Base-by-base conservation (phyloP, 2,329 filamentous ascomycete species). In the Cercospora zeina region DNA sequence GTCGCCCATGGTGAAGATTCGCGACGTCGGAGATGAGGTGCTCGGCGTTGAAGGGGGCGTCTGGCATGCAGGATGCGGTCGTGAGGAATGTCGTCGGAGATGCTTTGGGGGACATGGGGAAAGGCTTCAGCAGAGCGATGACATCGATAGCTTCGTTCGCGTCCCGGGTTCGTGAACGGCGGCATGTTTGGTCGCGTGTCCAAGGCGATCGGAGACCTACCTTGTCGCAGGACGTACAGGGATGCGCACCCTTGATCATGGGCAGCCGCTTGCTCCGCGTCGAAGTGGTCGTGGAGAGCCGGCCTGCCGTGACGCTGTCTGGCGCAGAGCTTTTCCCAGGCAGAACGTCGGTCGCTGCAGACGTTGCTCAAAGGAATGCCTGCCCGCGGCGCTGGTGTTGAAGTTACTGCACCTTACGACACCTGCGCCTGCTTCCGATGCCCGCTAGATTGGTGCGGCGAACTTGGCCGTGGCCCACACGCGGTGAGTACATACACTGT, bases 141-240 rank as follows among this genome's bases (percentile, higher is more conserved):
- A 58, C 33, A 58, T 50, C 45, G 56, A 33, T 51, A 34, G 27
- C 37, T 36, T 27, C 24, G 24, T 14, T 9, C 54, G 24, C 54
- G 30, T 57, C n/a, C 54, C 54, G 33, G 54, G 54, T 47, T 57
- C 54, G 39, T 47, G 54, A 11, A 45, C 30, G 24, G 47, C 47
- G 24, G 13, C 47, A 51, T 51, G 47, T 31, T 51, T 51, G 47
- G 47, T 51, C 47, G 30, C n/a, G 47, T 51, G 21, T 14, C 47
- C 24, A 51, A 27, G 31, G 54, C 54, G 37, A 33, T 57, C 39
- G 11, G 27, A 47, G 21, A 27, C 24, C 24, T 31, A 27, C 24
- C 24, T 31, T 33, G 54, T 57, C 34, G 53, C 34, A 55, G 53
- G 16, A 27, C 11, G 36, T 51, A 24, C 54, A 57, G 30, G 54